Base-by-base conservation (phyloP, 2,329 filamentous ascomycete species). In the Colletotrichum destructivum region DNA sequence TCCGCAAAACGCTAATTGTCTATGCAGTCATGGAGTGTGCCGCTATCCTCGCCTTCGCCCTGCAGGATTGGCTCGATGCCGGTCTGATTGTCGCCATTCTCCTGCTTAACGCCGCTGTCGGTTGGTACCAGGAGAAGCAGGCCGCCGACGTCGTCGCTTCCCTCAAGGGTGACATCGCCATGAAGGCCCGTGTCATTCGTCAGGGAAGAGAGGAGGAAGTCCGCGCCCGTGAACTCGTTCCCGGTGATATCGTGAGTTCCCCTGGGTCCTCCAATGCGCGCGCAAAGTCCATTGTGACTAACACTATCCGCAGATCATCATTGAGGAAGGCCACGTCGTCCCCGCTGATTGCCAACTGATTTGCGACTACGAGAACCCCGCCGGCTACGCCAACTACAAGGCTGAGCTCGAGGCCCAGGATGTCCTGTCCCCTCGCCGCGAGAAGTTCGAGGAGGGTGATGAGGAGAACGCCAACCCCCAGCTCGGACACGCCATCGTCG, bases 61-160 rank as follows among this genome's bases (percentile, higher is more conserved):
- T 94, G 74, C 87, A 88, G 80, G 91, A 93, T 83, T 94, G 92
- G 92, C 88, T 93, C 75, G 92, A 94, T 85, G 88, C 94, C 38
- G 76, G 76, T 88, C 91, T 94, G 81, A 94, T 94, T 81, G 89
- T 91, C 77, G 92, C 88, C 86, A 94, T 94, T 82, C 85, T 94
- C 67, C 77, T 91, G 79, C 90, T 94, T 74, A 94, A 94, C 84
- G 92, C 92, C 75, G 84, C 91, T 74, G 92, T 94, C 81, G 92
- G 92, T 86, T 94, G 92, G 89, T 94, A 94, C 82, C 92, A 94
- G 82, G 92, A 94, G 84, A 94, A 94, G 86, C 92, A 94, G 83
- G 92, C 92, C 77, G 92, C 91, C 75, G 92, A 94, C 82, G 91
- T 94, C 78, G 92, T 93, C 78, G 92, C 92, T 68, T 89, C 86